phyloP scores from a whole-genome alignment of 2,329 filamentous ascomycete genomes.

The Aspergillus versicolor region DNA sequence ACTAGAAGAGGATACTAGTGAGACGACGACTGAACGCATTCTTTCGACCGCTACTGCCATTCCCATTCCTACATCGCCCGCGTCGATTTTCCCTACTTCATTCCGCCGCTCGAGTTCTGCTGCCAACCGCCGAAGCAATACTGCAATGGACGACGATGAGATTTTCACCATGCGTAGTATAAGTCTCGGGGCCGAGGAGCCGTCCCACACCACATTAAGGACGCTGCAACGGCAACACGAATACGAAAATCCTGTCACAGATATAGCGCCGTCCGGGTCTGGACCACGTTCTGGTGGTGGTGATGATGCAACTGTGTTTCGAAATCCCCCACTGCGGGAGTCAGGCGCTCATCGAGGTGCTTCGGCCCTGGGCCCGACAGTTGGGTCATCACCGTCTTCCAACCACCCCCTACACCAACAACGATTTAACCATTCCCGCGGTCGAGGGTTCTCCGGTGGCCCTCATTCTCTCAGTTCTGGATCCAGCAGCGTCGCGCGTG shows the following conservation, averaged over 20 bases:
- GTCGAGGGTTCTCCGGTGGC: conserved; percentile 38
- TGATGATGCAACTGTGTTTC: conserved; percentile 22
- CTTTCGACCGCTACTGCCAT: conserved; percentile 45
- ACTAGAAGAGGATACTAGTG: conserved; percentile 37
- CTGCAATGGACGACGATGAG: conserved; percentile 44
- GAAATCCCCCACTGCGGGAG: conserved; percentile 21
- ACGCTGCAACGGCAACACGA: conserved; percentile 36
- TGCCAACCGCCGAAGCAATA: conserved; percentile 37
- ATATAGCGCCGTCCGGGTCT: conserved; percentile 21
- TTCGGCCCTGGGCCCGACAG: conserved; percentile 23
- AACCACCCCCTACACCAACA: conserved; percentile 38
- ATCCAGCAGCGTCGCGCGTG: conserved; percentile 41
- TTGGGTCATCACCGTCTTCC: conserved; percentile 31
- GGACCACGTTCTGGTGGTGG: conserved; percentile 15
- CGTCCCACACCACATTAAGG: conserved; percentile 32
- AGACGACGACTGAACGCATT: conserved; percentile 30
- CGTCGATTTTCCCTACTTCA: conserved; percentile 35
- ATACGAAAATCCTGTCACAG: conserved; percentile 23
- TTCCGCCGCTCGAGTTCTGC: conserved; percentile 48
- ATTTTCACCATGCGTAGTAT: conserved; percentile 48
- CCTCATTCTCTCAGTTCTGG: conserved; percentile 40
- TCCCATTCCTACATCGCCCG: conserved; percentile 50
- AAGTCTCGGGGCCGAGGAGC: conserved; percentile 46
- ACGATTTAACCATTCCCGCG: conserved; percentile 37
- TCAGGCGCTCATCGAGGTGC: conserved; percentile 20